A percentile compares a stretch with the other conserved stretches of the same genome.
These are phyloP conservation scores for Forsythia viridissima DNA, from an alignment of 257 asterid genomes.

Conservation along the genomic window DNA sequence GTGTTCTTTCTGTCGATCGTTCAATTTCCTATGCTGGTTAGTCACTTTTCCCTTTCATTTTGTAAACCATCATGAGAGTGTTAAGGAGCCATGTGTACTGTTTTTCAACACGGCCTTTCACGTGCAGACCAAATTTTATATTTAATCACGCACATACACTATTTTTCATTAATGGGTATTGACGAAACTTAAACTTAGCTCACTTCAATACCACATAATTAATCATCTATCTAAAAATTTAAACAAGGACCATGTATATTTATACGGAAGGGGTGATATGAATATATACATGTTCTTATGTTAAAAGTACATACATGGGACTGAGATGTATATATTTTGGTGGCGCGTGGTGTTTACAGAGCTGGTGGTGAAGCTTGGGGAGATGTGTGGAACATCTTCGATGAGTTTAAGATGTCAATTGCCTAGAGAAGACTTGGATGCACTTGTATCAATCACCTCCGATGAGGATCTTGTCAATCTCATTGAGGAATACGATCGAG, in stretches of 20 bases:
- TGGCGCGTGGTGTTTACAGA: constrained; percentile 38
- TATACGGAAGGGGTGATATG: too few species aligned
- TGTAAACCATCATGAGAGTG: background rate
- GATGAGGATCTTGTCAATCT: constrained; percentile 76
- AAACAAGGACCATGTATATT: too few species aligned
- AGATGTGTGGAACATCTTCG: constrained; percentile 59
- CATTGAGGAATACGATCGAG: constrained; percentile 73
- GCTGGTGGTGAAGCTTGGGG: constrained; percentile 60
- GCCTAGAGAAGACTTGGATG: constrained; percentile 81
- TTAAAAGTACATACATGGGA: background rate
- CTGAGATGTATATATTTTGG: constrained; percentile 6
- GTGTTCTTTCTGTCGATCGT: constrained; percentile 70
- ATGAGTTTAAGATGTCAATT: constrained; percentile 67
- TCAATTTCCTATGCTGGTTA: constrained; percentile 66
- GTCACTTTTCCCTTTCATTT: constrained; percentile 1
- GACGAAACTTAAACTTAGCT: background rate
- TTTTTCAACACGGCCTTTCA: background rate
- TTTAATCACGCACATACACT: background rate
- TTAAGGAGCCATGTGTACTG: background rate
- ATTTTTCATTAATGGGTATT: background rate
- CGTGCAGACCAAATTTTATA: background rate
- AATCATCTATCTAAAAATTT: background rate
- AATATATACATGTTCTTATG: background rate
- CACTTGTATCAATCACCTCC: constrained; percentile 68
- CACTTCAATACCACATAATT: background rate